Percentiles rank a stretch among this genome's conserved stretches.
Conservation (phyloP, 495 filamentous ascomycete genomes). For the Aspergillus nidulans region DNA sequence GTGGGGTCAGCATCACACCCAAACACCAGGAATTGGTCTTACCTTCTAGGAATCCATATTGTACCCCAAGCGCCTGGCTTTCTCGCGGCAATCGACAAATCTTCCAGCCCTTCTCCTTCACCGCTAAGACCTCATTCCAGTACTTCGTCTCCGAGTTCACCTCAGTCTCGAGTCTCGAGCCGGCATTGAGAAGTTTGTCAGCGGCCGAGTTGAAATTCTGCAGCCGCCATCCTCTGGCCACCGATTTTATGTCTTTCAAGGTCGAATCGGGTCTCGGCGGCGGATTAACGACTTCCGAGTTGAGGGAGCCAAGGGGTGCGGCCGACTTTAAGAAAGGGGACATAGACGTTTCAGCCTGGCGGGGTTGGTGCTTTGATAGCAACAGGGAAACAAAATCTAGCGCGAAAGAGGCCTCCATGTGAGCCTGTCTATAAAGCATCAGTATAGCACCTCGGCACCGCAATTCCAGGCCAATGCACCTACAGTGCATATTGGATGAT, state of each 20-base stretch:
- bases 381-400: constrained; percentile 85
- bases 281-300: constrained; percentile 62
- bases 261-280: constrained; percentile 49
- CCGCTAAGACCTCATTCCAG: constrained; percentile 78
- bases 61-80: constrained; percentile 70
- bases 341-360: constrained; percentile 63
- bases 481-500: constrained; percentile 44
- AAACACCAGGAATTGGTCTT: constrained; percentile 6
- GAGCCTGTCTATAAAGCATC: constrained; percentile 49
- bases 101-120: constrained; percentile 82
- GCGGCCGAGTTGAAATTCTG: constrained; percentile 70
- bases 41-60: constrained; percentile 83
- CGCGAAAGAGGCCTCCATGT: constrained; percentile 59
- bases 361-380: constrained; percentile 69
- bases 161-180: constrained; percentile 67
- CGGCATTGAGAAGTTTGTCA: constrained; percentile 67
- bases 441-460: constrained; percentile 14
- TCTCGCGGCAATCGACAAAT: constrained; percentile 69
- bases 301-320: constrained; percentile 70
- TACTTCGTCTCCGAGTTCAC: constrained; percentile 75
- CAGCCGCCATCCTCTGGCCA: constrained; percentile 75
- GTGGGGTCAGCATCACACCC: constrained; percentile 1
- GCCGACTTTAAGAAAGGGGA: constrained; percentile 61
- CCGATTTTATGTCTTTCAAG: constrained; percentile 48
- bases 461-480: neutral